phyloP scores from a whole-genome alignment of 2,329 filamentous ascomycete species.

The Ophiostoma montium region DNA sequence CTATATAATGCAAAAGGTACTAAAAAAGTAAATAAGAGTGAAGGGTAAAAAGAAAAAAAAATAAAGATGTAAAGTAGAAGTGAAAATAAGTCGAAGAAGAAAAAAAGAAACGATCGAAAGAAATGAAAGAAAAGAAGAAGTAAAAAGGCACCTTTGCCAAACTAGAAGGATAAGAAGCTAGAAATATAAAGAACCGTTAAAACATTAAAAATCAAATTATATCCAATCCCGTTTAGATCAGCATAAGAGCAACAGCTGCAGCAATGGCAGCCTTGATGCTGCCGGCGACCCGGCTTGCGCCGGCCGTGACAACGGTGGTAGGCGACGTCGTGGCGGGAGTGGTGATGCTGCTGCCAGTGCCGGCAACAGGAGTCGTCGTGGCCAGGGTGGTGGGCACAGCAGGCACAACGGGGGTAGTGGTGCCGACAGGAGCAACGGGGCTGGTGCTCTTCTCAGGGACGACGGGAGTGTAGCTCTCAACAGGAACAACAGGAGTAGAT shows the following conservation, averaged over 20 bases:
- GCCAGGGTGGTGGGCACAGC: not conserved
- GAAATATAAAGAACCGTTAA: not conserved
- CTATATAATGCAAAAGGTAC: not conserved
- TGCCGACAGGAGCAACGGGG: not conserved
- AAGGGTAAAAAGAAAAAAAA: not conserved
- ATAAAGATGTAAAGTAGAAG: not conserved
- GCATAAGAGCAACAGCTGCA: slow-evolving; percentile 33
- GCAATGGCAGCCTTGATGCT: slow-evolving; percentile 36
- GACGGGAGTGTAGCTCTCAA: not conserved
- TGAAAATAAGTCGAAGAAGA: not conserved
- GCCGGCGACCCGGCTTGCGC: slow-evolving; percentile 35
- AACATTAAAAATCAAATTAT: not conserved
- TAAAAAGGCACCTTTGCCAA: too few species aligned
- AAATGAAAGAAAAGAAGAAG: not conserved
- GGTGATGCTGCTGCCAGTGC: slow-evolving; percentile 3
- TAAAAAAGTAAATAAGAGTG: not conserved
- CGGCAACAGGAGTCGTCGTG: not conserved
- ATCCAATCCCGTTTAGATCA: slow-evolving; percentile 29
- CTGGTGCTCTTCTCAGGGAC: not conserved
- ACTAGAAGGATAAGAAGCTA: not conserved
- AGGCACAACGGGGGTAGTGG: not conserved
- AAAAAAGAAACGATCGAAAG: not conserved
- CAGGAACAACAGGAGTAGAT: not conserved
- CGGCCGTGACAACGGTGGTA: slow-evolving; percentile 28
- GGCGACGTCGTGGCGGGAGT: slow-evolving; percentile 16